Percentiles rank a stretch among this genome's conserved stretches.
These are phyloP conservation scores for Boletus edulis DNA, from an alignment of 768 basidiomycete genomes.

Conservation along the genomic window DNA sequence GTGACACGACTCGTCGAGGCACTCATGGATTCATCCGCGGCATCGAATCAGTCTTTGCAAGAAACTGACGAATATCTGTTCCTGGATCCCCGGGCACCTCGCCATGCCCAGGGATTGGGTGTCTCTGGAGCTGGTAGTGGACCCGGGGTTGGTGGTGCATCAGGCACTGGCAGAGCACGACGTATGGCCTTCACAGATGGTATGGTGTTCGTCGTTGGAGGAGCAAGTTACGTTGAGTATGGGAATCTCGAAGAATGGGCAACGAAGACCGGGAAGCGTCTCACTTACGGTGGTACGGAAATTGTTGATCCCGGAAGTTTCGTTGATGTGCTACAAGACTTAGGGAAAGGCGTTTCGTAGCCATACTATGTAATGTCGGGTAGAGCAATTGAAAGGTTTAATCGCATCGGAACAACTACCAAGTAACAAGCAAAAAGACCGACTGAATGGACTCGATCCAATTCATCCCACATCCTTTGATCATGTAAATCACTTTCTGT, in stretches of 20 bases:
- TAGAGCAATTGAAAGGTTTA: neutral
- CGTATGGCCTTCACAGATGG: slow-evolving; percentile 85
- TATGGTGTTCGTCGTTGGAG: slow-evolving; percentile 93
- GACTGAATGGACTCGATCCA: neutral
- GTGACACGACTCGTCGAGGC: slow-evolving; percentile 93
- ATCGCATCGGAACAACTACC: slow-evolving; percentile 6
- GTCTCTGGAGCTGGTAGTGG: slow-evolving; percentile 44
- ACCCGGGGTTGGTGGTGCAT: slow-evolving; percentile 36
- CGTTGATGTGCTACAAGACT: slow-evolving; percentile 61
- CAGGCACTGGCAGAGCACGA: slow-evolving; percentile 38
- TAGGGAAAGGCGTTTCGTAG: slow-evolving; percentile 49
- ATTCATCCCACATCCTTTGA: neutral
- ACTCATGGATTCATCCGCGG: slow-evolving; percentile 94
- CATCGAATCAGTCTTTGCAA: slow-evolving; percentile 89
- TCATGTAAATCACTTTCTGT: slow-evolving; percentile 45
- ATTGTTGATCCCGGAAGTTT: slow-evolving; percentile 90
- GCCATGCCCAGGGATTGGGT: slow-evolving; percentile 49
- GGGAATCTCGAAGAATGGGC: slow-evolving; percentile 97
- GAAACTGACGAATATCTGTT: slow-evolving; percentile 96
- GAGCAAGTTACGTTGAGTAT: slow-evolving; percentile 96
- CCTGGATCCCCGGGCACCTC: slow-evolving; percentile 86
- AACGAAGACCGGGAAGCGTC: slow-evolving; percentile 70
- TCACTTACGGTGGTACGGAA: slow-evolving; percentile 96
- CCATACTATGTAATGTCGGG: slow-evolving; percentile 18
- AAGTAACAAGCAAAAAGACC: slow-evolving; percentile 5